Base-by-base conservation (phyloP, 148 eudicot species). In the Amaranthus palmeri region DNA sequence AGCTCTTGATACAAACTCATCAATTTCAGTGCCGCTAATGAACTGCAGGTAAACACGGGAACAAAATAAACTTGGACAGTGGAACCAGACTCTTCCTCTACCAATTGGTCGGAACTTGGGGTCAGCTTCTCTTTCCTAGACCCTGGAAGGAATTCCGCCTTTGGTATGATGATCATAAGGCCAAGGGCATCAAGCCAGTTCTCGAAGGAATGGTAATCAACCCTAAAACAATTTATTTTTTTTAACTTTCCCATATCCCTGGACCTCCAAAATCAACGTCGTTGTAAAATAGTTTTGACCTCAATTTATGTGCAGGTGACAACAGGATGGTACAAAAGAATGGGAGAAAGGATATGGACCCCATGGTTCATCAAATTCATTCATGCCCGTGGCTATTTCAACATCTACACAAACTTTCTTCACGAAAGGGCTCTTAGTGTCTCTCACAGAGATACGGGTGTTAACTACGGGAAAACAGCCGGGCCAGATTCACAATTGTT, bases 21-120 rank as follows among this genome's bases (percentile, higher is more conserved):
- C 2, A 44, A 42, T 53, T 46, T 10, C 4, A 12, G 49, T 12
- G 12, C 67, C 65, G 65, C 44, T 81, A 59, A 64, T 61, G 47
- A 54, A 67, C 48, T 15, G 54, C 87, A 95, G 97, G 97, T 51
- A 95, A 91, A 77, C 99, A 90, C 80, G 99, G 99, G 67, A 89
- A 91, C 83, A 95, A 95, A 71, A 76, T 95, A 79, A 82, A 88
- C 25, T 75, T 91, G 80, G 92, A 92, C 69, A 76, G 79, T 77
- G 88, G 74, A 61, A 78, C 91, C 56, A 82, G 65, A 42, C 80
- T 91, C 75, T 95, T 95, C 84, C 85, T 95, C 83, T 95, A 95
- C 78, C 99, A 81, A 82, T 77, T 95, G 78, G 99, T 95, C 64
- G 98, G 99, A 18, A 95, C 99, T n/a, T 95, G 99, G 99, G 99